Percentiles rank a stretch among this genome's conserved stretches.
These are phyloP conservation scores for Hymenoscyphus fraxineus DNA, from an alignment of 2,329 filamentous ascomycete genomes.

Conservation along the genomic window DNA sequence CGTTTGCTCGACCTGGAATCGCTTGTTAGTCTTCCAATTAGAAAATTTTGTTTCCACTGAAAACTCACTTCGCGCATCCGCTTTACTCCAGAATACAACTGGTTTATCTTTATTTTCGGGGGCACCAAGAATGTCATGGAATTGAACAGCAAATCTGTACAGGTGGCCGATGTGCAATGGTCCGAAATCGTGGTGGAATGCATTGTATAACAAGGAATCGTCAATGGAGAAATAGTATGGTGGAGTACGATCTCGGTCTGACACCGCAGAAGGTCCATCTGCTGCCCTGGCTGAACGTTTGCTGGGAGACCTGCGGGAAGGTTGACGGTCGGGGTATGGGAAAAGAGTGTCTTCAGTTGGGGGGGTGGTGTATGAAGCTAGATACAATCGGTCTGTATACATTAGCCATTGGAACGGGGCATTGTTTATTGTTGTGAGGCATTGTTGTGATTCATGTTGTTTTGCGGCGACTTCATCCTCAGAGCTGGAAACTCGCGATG, in stretches of 20 bases:
- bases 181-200: constrained; percentile 97
- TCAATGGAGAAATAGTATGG: constrained; percentile 97
- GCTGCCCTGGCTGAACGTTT: constrained; percentile 69
- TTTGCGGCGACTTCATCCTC: constrained; percentile 15
- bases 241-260: constrained; percentile 50
- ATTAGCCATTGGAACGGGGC: constrained; percentile 37
- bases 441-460: constrained; percentile 9
- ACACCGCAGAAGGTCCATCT: constrained; percentile 49
- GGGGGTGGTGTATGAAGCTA: constrained; percentile 82
- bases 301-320: constrained; percentile 60
- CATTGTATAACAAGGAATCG: constrained; percentile 89
- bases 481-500: constrained; percentile 22
- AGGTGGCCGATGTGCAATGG: constrained; percentile 95
- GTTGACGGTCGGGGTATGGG: constrained; percentile 64
- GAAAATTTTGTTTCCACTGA: constrained; percentile 13
- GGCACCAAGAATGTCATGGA: constrained; percentile 91
- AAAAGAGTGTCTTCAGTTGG: constrained; percentile 81
- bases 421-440: constrained; percentile 8
- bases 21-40: constrained; percentile 27
- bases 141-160: constrained; percentile 91
- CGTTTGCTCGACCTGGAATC: constrained; percentile 76
- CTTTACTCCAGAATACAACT: constrained; percentile 93
- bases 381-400: constrained; percentile 80
- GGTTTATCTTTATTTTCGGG: constrained; percentile 85
- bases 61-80: constrained; percentile 80